Evolutionary conservation across 495 filamentous ascomycete species (phyloP), one percentile per base, ranked within the genome.

Genomic region (Lentithecium fluviatile): DNA sequence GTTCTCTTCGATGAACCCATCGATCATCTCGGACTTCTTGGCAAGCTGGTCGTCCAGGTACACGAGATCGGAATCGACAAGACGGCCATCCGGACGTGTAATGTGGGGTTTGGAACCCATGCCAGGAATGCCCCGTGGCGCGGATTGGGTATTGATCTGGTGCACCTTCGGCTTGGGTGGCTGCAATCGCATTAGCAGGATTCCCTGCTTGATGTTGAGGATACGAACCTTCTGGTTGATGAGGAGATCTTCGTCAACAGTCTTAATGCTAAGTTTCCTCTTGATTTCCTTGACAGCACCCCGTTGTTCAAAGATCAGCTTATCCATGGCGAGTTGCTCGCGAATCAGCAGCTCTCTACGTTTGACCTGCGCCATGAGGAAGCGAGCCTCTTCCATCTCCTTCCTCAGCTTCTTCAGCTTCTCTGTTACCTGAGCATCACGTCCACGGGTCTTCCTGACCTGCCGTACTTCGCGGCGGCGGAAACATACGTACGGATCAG

Each of bases 401-500:
- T 87, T 91, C 60, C 94, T 84, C 64, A 98, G 78, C 67, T 88
- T 88, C 77, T 91, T 91, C 62, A 98, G 81, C 73, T 96, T 97
- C 68, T 98, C 94, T 52, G 87, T 88, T 65, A 90, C 92, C 70
- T 96, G 92, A 17, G 89, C 88, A 79, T 97, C 95, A 68, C 94
- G 82, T 46, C 90, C 88, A 69, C 94, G 86, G 32, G 94, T 98
- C 76, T 97, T 97, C 65, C 94, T 87, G 48, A 90, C 90, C 73
- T 94, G 90, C 40, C 94, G 89, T 34, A 95, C 89, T 73, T 98
- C 94, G 45, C 95, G 89, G 54, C 95, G 88, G 61, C 94, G 86
- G 82, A 98, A 98, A 77, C 94, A 98, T 71, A 98, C 92, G 72
- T 95, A 98, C 53, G 94, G 95, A 75, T 98, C 94, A 64, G 88